A percentile compares a stretch with the other conserved stretches of the same genome.
phyloP scores from a whole-genome alignment of 345 rosid genomes.

The Eucalyptus camaldulensis region DNA sequence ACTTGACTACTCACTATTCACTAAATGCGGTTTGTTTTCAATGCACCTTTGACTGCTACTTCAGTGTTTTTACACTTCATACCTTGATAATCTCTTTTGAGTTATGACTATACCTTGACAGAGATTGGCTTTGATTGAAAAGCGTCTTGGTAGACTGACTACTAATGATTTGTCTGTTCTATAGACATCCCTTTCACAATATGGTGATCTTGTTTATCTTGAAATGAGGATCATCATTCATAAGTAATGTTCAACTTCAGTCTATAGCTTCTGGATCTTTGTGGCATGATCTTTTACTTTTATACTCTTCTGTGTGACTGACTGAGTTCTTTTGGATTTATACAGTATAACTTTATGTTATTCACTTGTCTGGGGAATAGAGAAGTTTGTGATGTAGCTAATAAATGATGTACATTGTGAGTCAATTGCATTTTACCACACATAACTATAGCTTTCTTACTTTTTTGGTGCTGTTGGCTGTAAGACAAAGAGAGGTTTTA shows the following conservation, averaged over 20 bases:
- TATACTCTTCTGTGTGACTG: no score
- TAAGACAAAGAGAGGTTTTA: background rate
- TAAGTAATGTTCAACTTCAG: no score
- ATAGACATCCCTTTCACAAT: no score
- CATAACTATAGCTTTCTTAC: background rate
- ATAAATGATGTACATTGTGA: slow-evolving; percentile 35
- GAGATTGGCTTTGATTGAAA: slow-evolving; percentile 28
- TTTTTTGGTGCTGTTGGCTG: background rate
- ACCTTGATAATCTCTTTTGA: background rate
- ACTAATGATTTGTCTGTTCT: no score
- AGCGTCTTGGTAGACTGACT: no score
- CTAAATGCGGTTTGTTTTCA: background rate
- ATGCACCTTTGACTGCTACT: background rate
- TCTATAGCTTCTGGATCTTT: no score
- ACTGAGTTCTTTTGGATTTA: background rate
- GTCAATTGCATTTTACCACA: background rate
- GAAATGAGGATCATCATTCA: no score
- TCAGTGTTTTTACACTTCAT: background rate
- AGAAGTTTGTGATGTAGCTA: slow-evolving; percentile 20
- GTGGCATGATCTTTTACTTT: no score
- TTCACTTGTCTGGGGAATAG: background rate
- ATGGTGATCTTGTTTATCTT: no score
- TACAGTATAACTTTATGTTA: background rate
- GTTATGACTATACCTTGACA: slow-evolving; percentile 10
- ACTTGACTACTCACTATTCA: slow-evolving; percentile 82